phyloP scores from a whole-genome alignment of 495 filamentous ascomycete genomes.

The Hypoxylon subgilvum region DNA sequence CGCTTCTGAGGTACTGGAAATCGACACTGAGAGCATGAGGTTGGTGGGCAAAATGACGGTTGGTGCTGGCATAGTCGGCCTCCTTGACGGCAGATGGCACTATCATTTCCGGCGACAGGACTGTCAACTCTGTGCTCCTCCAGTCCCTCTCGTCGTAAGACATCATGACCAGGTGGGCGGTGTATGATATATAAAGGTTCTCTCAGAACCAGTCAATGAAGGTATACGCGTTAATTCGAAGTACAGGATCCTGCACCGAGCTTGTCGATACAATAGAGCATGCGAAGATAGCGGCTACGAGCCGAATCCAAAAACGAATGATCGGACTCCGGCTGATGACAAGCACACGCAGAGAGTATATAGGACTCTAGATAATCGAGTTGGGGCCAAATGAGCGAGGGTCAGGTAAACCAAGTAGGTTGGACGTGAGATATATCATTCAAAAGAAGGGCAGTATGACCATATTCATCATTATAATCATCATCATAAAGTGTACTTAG shows the following conservation, averaged over 20 bases:
- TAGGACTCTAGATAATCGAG: slow-evolving; percentile 7
- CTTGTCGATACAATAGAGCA: slow-evolving; percentile 10
- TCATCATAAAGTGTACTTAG: slow-evolving; percentile 17
- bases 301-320: slow-evolving; percentile 18
- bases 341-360: slow-evolving; percentile 4
- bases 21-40: slow-evolving; percentile 34
- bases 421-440: slow-evolving; percentile 13
- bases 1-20: slow-evolving; percentile 19
- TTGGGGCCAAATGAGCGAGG: slow-evolving; percentile 20
- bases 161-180: slow-evolving; percentile 3
- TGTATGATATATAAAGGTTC: slow-evolving; percentile 7
- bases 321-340: slow-evolving; percentile 5
- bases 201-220: slow-evolving; percentile 2
- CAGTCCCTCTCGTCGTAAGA: slow-evolving; percentile 11
- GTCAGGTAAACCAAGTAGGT: slow-evolving; percentile 18
- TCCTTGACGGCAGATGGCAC: slow-evolving; percentile 11
- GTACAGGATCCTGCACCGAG: slow-evolving; percentile 5
- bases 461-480: slow-evolving; percentile 31
- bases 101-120: slow-evolving; percentile 24
- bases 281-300: slow-evolving; percentile 1
- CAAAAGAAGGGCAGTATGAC: slow-evolving; percentile 31
- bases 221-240: slow-evolving; percentile 10
- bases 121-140: slow-evolving; percentile 13
- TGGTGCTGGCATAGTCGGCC: background rate
- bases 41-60: background rate